phyloP scores from a whole-genome alignment of 108 stramenopile species.

The Conticribra weissflogii region DNA sequence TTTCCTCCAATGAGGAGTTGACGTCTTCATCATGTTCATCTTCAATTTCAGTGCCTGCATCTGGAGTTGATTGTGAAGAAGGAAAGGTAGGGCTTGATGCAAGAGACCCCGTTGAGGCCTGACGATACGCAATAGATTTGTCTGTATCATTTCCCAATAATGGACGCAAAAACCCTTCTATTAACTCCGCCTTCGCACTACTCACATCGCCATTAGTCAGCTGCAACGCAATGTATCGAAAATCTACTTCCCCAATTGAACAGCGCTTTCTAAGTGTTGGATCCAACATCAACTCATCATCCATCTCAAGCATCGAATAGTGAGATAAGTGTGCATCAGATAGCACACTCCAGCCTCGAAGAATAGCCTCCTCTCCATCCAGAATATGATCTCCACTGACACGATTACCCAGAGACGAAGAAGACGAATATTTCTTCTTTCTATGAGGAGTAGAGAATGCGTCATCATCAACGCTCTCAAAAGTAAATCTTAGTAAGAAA shows the following conservation, averaged over 20 bases:
- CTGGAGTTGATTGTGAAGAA: too few species aligned
- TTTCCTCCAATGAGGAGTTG: too few species aligned
- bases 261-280: conserved; percentile 13
- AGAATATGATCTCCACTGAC: conserved; percentile 15
- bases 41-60: too few species aligned
- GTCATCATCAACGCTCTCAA: conserved; percentile 47
- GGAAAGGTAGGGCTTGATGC: too few species aligned
- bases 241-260: conserved; percentile 28
- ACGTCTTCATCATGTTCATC: too few species aligned
- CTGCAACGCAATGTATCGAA: conserved; percentile 40
- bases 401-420: conserved; percentile 1
- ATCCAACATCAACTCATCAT: conserved; percentile 26
- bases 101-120: too few species aligned
- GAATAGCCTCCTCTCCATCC: conserved; percentile 30
- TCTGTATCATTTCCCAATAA: conserved; percentile 1
- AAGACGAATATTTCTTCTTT: conserved; percentile 4
- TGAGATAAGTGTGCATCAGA: conserved; percentile 38
- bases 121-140: too few species aligned
- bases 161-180: conserved; percentile 23
- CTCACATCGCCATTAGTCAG: conserved; percentile 44
- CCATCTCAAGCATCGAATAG: not conserved
- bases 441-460: not conserved
- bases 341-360: conserved; percentile 45
- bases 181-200: conserved; percentile 37
- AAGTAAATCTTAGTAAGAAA: conserved; percentile 73